A percentile compares a stretch with the other conserved stretches of the same genome.
Conservation (phyloP, 768 basidiomycete genomes). For the Mycena kentingensis region DNA sequence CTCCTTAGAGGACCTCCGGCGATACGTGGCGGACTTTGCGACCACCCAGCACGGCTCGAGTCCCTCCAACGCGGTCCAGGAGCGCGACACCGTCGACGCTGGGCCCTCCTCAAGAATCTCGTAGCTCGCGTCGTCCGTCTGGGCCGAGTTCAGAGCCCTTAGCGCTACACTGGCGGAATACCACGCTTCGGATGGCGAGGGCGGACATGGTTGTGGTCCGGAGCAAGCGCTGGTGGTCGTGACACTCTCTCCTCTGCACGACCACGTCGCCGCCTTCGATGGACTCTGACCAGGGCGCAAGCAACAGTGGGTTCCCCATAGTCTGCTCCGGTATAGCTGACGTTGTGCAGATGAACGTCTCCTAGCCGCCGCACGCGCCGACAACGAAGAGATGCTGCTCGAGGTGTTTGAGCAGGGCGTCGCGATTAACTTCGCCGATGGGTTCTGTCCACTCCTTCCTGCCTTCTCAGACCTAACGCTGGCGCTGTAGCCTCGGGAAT, state of each 20-base stretch:
- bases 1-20: slow-evolving; percentile 49
- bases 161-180: slow-evolving; percentile 7
- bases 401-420: slow-evolving; percentile 59
- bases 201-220: slow-evolving; percentile 12
- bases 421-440: slow-evolving; percentile 78
- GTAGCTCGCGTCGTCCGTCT: slow-evolving; percentile 33
- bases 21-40: slow-evolving; percentile 54
- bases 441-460: slow-evolving; percentile 50
- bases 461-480: slow-evolving; percentile 26
- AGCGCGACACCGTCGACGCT: slow-evolving; percentile 44
- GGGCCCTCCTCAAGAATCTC: slow-evolving; percentile 48
- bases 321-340: neutral
- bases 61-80: slow-evolving; percentile 36
- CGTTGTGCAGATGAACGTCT: slow-evolving; percentile 62
- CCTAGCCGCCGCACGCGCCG: slow-evolving; percentile 69
- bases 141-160: slow-evolving; percentile 13
- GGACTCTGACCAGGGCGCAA: slow-evolving; percentile 30
- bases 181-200: slow-evolving; percentile 11
- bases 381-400: slow-evolving; percentile 68
- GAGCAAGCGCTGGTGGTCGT: slow-evolving; percentile 11
- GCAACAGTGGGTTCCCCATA: slow-evolving; percentile 32
- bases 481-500: slow-evolving; percentile 60
- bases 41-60: slow-evolving; percentile 45
- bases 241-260: neutral
- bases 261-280: slow-evolving; percentile 12